Evolutionary conservation across 2,329 filamentous ascomycete species (phyloP).

Genomic region (Cladosporium halotolerans): DNA sequence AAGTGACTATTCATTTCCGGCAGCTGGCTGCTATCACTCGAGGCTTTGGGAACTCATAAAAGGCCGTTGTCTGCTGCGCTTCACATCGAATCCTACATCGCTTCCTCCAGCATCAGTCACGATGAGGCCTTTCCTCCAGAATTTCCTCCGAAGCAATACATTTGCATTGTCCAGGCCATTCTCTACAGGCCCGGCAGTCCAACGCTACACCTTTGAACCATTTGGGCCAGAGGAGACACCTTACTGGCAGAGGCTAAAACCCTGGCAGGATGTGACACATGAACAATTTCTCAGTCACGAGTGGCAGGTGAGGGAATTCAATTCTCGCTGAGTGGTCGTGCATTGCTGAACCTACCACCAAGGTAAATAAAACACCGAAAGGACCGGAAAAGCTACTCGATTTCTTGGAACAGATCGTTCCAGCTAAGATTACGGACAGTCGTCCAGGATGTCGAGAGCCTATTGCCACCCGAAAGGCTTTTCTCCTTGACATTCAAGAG

Average conservation of each 20-base stretch:
- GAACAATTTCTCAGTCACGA: conserved; percentile 48
- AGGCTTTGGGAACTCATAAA: no score
- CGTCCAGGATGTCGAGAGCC: conserved; percentile 16
- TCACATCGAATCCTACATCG: no score
- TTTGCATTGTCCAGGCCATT: no score
- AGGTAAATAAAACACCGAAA: conserved; percentile 43
- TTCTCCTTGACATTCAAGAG: conserved; percentile 48
- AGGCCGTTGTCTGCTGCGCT: no score
- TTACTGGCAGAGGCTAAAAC: neutral
- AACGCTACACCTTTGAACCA: neutral
- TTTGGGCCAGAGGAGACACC: neutral
- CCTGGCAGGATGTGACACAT: conserved; percentile 44
- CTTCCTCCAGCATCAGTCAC: no score
- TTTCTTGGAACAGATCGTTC: conserved; percentile 48
- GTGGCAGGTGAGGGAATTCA: conserved; percentile 47
- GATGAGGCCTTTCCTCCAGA: no score
- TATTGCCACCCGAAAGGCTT: conserved; percentile 45
- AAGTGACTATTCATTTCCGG: no score
- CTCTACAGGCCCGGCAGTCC: no score
- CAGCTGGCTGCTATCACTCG: no score
- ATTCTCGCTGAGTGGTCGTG: neutral
- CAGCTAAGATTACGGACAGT: conserved; percentile 42
- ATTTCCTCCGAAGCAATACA: no score
- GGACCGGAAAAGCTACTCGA: conserved; percentile 40
- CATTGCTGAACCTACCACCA: no score